A percentile compares a stretch with the other conserved stretches of the same genome.
These are phyloP conservation scores for Nicotiana attenuata DNA, from an alignment of 257 asterid species.

Conservation along the genomic window DNA sequence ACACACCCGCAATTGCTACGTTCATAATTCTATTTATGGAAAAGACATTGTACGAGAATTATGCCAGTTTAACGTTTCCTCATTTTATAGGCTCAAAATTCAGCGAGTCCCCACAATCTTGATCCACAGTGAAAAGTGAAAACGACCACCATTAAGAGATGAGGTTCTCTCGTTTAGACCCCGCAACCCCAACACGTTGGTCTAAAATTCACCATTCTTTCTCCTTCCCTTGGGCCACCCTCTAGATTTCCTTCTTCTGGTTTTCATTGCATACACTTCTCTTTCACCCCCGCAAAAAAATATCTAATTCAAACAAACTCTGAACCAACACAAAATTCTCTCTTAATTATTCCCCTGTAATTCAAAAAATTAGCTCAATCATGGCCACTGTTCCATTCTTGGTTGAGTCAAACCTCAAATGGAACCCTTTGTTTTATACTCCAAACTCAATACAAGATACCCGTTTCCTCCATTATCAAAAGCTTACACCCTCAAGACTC, in stretches of 20 bases:
- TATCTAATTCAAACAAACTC: neutral
- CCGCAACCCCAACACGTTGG: neutral
- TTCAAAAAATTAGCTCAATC: neutral
- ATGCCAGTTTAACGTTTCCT: too few species aligned
- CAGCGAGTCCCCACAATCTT: too few species aligned
- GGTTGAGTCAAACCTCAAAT: conserved; percentile 38
- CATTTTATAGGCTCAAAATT: too few species aligned
- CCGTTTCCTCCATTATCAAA: conserved; percentile 17
- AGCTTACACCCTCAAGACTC: conserved; percentile 19
- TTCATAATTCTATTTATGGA: too few species aligned
- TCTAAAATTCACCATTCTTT: conserved; percentile 6
- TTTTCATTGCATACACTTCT: neutral
- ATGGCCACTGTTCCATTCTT: conserved; percentile 51
- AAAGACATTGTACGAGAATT: too few species aligned
- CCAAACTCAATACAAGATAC: conserved; percentile 17
- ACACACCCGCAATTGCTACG: too few species aligned
- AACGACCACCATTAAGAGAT: neutral
- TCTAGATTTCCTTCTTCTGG: neutral
- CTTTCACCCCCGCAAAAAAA: neutral
- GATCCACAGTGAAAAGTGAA: too few species aligned
- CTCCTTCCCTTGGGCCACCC: conserved; percentile 1
- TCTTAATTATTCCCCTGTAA: neutral
- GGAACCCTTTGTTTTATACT: conserved; percentile 31
- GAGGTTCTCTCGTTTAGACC: neutral
- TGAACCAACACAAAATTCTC: neutral